These are phyloP conservation scores for Osmanthus fragrans DNA, from an alignment of 257 asterid species.

Conservation along the genomic window DNA sequence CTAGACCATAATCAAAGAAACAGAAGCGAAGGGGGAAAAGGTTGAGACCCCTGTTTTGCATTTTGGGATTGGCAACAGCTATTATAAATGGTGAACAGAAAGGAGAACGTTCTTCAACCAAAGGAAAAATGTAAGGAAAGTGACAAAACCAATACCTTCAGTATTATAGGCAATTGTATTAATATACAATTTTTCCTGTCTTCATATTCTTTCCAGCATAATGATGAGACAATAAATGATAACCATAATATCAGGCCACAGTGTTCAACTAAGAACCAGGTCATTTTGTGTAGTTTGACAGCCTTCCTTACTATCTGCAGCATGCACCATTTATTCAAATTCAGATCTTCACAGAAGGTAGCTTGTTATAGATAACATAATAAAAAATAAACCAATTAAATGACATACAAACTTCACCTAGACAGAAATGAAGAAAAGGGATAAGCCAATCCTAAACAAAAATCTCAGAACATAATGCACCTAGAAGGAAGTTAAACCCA, in stretches of 20 bases:
- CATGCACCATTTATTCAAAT: conserved; percentile 25
- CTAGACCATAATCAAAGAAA: conserved; percentile 9
- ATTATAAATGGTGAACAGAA: background rate
- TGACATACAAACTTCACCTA: background rate
- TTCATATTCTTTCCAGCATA: conserved; percentile 34
- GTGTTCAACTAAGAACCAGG: conserved; percentile 61
- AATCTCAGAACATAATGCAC: background rate
- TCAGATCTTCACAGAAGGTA: conserved; percentile 23
- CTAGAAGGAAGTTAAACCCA: conserved; percentile 11
- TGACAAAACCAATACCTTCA: conserved; percentile 54
- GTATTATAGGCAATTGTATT: conserved; percentile 48
- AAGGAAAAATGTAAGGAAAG: background rate
- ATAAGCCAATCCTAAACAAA: background rate
- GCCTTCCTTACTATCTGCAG: conserved; percentile 86
- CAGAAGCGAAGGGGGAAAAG: background rate
- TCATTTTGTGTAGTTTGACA: conserved; percentile 50
- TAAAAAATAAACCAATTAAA: conserved; percentile 10
- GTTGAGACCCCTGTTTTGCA: background rate
- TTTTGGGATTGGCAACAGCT: background rate
- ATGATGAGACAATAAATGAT: conserved; percentile 65
- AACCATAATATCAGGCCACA: conserved; percentile 82
- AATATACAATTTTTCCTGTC: conserved; percentile 36
- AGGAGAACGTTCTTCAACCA: background rate
- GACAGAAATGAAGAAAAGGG: background rate
- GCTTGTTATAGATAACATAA: conserved; percentile 17